phyloP scores from a whole-genome alignment of 2,329 filamentous ascomycete genomes.

The Pyricularia grisea region DNA sequence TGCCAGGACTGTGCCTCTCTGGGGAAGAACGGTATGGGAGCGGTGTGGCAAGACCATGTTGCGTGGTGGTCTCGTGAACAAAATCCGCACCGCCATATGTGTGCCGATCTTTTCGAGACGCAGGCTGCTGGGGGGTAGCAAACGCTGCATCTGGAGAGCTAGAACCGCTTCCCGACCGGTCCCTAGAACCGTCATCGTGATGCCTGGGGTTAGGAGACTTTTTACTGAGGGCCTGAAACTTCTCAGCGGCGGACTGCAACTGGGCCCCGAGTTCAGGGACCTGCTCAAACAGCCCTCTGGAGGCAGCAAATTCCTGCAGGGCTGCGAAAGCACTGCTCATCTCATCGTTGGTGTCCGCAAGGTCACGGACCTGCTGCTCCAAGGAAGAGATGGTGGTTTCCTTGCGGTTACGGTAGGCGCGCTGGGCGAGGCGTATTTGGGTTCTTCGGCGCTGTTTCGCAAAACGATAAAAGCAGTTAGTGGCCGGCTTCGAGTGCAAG shows the following conservation, averaged over 20 bases:
- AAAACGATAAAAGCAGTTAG: background rate
- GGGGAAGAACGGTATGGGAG: background rate
- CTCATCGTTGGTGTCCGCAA: constrained; percentile 61
- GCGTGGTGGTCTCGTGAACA: background rate
- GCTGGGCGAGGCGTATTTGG: constrained; percentile 78
- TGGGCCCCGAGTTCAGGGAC: constrained; percentile 48
- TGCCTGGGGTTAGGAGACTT: constrained; percentile 27
- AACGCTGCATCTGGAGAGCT: background rate
- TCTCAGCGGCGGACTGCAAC: constrained; percentile 46
- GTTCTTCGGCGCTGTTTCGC: constrained; percentile 61
- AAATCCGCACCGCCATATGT: background rate
- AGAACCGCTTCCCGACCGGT: background rate
- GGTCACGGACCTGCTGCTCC: constrained; percentile 57
- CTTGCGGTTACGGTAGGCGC: constrained; percentile 77
- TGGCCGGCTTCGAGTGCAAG: background rate
- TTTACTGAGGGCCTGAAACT: constrained; percentile 46
- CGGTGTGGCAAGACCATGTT: background rate
- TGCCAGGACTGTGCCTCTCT: background rate
- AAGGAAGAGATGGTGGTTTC: constrained; percentile 70
- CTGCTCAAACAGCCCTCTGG: constrained; percentile 46
- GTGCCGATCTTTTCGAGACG: background rate
- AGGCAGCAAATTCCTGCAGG: constrained; percentile 53
- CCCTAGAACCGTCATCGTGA: constrained; percentile 11
- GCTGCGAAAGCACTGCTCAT: constrained; percentile 64
- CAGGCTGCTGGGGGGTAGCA: background rate